Evolutionary conservation across 768 basidiomycete genomes (phyloP), one percentile per base, ranked within the genome.

Genomic region (Lactarius pseudohatsudake): DNA sequence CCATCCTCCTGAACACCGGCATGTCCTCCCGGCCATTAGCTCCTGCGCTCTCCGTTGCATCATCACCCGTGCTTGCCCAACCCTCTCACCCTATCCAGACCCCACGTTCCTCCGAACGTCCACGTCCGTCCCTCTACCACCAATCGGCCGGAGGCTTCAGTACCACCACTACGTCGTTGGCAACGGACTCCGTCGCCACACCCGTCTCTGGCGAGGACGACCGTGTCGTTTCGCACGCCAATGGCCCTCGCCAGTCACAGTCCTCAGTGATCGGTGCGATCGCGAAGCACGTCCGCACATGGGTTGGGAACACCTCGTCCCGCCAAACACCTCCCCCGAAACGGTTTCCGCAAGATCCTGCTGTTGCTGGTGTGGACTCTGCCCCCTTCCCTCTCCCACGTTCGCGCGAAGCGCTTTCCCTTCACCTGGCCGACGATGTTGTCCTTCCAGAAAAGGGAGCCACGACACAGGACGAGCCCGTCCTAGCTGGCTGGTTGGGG

Each of bases 111-210:
- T 63, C 67, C 54, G 67, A 69, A 15, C 66, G 66, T n/a, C 26
- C 26, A 2, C 59, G 57, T 41, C 22, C 67, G 1, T 64, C 65
- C 13, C 50, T 64, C 9, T 64, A 70, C 38, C 63, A 50, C 16
- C 67, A 69, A 30, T 70, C 71, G 11, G 56, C 65, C 1, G 65
- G 57, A 18, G 66, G 47, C 34, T 55, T 64, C 45, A 68, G 64
- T 60, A 58, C 59, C 20, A 68, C 63, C n/a, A 73, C 70, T 16
- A 71, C 72, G 15, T 65, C 72, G 26, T 53, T 64, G 45, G 55
- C 72, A 13, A 73, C 71, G 45, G 73, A 75, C 15, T 66, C 75
- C 0, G 74, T 75, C 59, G 80, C 80, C 64, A 75, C 78, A 2
- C 69, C 76, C 16, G 28, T 67, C 34, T 67, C 66, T 38, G 62